These are phyloP conservation scores for Diaporthe vaccinii DNA, from an alignment of 2,329 filamentous ascomycete genomes.

Conservation along the genomic window DNA sequence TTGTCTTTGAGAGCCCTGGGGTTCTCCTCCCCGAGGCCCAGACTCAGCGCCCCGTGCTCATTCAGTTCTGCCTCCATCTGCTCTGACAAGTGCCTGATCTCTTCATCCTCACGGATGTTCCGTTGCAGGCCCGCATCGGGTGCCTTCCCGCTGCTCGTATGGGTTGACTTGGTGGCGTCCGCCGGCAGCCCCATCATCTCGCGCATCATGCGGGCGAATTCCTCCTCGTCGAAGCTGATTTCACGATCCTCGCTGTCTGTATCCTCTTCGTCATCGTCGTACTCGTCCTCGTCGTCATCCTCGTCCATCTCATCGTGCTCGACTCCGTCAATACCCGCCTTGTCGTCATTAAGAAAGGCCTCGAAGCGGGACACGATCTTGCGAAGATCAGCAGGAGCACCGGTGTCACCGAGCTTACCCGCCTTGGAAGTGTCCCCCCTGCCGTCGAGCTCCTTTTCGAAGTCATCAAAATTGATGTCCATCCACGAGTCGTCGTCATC, in stretches of 20 bases:
- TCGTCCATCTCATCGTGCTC: conserved; percentile 79
- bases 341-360: conserved; percentile 88
- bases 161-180: background rate
- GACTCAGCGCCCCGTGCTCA: conserved; percentile 74
- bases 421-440: conserved; percentile 53
- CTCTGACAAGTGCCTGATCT: conserved; percentile 74
- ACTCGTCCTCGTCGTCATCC: conserved; percentile 68
- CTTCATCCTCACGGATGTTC: conserved; percentile 66
- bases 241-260: conserved; percentile 80
- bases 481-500: conserved; percentile 93
- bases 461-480: conserved; percentile 90
- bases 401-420: conserved; percentile 72
- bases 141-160: conserved; percentile 35
- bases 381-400: conserved; percentile 80
- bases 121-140: background rate
- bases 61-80: conserved; percentile 82
- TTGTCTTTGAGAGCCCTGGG: conserved; percentile 49
- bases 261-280: conserved; percentile 56
- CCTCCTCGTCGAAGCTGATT: conserved; percentile 85
- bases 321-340: conserved; percentile 83
- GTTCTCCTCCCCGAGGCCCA: conserved; percentile 57
- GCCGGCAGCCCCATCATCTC: conserved; percentile 84
- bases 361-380: conserved; percentile 97
- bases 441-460: conserved; percentile 82
- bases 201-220: conserved; percentile 89